A percentile compares a stretch with the other conserved stretches of the same genome.
phyloP scores from a whole-genome alignment of 23 red algal species.

The Gracilaria caudata region DNA sequence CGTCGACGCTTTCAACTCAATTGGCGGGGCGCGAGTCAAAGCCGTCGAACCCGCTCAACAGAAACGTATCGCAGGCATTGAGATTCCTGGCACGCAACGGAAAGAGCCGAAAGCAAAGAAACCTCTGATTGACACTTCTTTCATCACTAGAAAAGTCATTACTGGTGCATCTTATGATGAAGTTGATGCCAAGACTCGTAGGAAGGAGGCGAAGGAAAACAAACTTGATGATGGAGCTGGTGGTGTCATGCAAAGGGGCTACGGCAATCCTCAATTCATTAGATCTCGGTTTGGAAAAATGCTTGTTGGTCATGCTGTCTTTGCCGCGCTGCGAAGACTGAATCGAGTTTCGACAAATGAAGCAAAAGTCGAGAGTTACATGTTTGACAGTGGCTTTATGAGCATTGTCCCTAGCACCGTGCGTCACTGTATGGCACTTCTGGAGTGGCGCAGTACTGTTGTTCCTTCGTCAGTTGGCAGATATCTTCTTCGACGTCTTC shows the following conservation, averaged over 20 bases:
- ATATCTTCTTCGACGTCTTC: conserved; percentile 73
- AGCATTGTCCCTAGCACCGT: conserved; percentile 78
- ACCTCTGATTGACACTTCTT: conserved; percentile 24
- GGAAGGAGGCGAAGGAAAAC: conserved; percentile 27
- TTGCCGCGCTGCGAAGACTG: conserved; percentile 70
- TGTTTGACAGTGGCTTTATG: conserved; percentile 77
- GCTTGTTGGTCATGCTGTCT: conserved; percentile 76
- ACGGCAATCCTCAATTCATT: conserved; percentile 44
- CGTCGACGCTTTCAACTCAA: conserved; percentile 60
- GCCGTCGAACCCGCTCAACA: conserved; percentile 15
- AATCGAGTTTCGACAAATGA: conserved; percentile 49
- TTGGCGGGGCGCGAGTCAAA: conserved; percentile 72
- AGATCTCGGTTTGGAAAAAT: conserved; percentile 74
- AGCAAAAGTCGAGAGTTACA: conserved; percentile 50
- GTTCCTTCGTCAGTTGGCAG: conserved; percentile 31
- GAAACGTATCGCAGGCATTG: conserved; percentile 46
- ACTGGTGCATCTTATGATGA: conserved; percentile 43
- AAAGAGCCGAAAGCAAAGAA: conserved; percentile 40
- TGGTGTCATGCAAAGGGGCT: conserved; percentile 41
- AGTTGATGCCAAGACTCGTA: conserved; percentile 21
- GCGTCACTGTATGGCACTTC: conserved; percentile 72
- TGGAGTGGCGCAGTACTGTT: conserved; percentile 66
- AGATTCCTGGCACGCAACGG: conserved; percentile 35
- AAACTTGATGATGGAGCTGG: conserved; percentile 79
- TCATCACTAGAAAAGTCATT: conserved; percentile 42